Evolutionary conservation across 768 basidiomycete species (phyloP), one percentile per base, ranked within the genome.

Genomic region (Sporobolomyces roseus): DNA sequence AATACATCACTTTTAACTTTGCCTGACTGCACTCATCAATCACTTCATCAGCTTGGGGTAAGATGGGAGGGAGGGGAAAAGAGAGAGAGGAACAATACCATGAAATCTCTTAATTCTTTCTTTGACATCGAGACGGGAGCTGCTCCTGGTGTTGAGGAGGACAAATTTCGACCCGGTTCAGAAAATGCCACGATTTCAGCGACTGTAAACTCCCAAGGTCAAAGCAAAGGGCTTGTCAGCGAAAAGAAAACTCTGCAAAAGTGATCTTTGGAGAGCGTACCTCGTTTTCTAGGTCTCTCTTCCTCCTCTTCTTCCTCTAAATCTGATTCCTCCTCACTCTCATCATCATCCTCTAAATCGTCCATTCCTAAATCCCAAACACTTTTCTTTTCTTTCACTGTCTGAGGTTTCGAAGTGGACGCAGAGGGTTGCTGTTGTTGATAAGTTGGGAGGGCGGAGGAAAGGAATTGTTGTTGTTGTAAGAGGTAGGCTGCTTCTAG

Each of bases 281-380:
- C 56, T 59, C 56, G 41, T 45, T 46, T 55, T 2, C 9, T 53
- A 3, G 53, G 6, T 25, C 17, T 13, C 16, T 19, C 49, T 21
- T 49, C 50, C 3, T 23, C 52, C 29, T 30, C 55, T 16, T 29
- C 30, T 7, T 46, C 33, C n/a, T n/a, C n/a, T n/a, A n/a, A n/a
- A n/a, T n/a, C n/a, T n/a, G n/a, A n/a, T n/a, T n/a, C n/a, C 0
- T 50, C 46, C 16, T 43, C 60, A 10, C 29, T 35, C 16, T 69
- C 63, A 12, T 55, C 59, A 25, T 66, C 72, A 25, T 65, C 70
- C 38, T 71, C 65, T n/a, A 66, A 51, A 30, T 66, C 70, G 35
- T 63, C 70, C 56, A 55, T 60, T 1, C 41, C 56, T 61, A 70
- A 51, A 36, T 73, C 72, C 72, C 72, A 73, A 29, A 73, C 53